phyloP scores from a whole-genome alignment of 179 eudicot genomes.

The Sideroxylon spinosum region DNA sequence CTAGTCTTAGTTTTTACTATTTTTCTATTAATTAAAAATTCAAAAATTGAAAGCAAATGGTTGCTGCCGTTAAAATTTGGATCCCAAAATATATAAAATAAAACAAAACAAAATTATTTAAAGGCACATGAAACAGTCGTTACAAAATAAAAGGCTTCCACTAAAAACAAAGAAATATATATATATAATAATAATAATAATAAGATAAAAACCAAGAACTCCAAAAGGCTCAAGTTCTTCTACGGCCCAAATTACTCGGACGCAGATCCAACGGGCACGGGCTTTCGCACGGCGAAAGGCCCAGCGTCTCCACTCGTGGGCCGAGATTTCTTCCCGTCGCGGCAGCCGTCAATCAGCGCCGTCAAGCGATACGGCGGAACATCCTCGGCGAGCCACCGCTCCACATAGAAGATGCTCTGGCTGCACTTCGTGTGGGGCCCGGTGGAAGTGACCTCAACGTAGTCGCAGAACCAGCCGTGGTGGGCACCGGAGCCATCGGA shows the following conservation, averaged over 20 bases:
- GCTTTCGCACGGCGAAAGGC: slow-evolving; percentile 13
- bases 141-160: no score
- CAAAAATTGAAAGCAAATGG: no score
- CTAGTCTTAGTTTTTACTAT: no score
- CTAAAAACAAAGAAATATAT: no score
- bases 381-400: slow-evolving; percentile 32
- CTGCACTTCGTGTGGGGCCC: slow-evolving; percentile 23
- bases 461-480: slow-evolving; percentile 35
- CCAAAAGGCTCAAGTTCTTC: not conserved
- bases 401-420: slow-evolving; percentile 25
- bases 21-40: no score
- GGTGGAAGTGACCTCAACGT: slow-evolving; percentile 29
- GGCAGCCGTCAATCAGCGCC: slow-evolving; percentile 15
- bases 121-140: no score
- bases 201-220: not conserved
- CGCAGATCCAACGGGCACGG: slow-evolving; percentile 12
- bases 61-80: no score
- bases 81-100: no score
- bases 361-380: slow-evolving; percentile 20
- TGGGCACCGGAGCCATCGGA: slow-evolving; percentile 30
- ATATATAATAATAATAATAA: no score
- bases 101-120: no score
- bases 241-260: not conserved
- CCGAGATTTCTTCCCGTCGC: not conserved
- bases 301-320: not conserved